Conservation (phyloP, 176 grass and related monocot species). For the Avena insularis region DNA sequence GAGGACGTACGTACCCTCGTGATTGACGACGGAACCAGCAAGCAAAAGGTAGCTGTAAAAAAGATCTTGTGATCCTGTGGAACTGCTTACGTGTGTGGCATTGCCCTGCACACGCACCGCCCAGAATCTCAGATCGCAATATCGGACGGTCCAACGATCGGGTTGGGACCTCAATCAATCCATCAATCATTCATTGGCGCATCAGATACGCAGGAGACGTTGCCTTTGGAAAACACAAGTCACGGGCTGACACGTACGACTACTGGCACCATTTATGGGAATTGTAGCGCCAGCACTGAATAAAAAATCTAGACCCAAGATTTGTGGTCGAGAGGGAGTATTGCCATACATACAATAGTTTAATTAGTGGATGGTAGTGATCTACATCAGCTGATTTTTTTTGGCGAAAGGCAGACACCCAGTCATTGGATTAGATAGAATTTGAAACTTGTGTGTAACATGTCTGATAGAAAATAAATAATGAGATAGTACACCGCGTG, state of each 20-base stretch:
- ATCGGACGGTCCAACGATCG: not conserved
- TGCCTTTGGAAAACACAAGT: not conserved
- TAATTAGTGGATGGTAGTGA: too few species aligned
- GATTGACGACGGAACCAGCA: not conserved
- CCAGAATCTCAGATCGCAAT: not conserved
- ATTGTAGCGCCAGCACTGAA: not conserved
- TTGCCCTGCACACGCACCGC: not conserved
- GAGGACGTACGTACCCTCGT: not conserved
- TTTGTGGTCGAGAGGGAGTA: too few species aligned
- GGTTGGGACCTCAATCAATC: not conserved
- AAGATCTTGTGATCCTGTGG: not conserved
- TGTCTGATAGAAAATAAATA: too few species aligned
- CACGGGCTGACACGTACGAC: not conserved
- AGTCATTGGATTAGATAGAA: too few species aligned
- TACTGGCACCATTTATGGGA: not conserved
- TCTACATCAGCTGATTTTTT: too few species aligned
- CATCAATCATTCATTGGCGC: not conserved
- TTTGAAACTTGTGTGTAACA: too few species aligned
- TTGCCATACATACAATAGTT: too few species aligned
- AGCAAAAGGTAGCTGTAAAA: slow-evolving; percentile 7
- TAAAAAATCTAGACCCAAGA: too few species aligned
- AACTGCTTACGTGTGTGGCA: not conserved
- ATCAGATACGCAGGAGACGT: not conserved
- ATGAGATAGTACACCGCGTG: too few species aligned
- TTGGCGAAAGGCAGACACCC: too few species aligned